Base-by-base conservation (phyloP, 345 rosid genomes). In the Gossypium rotundifolium region DNA sequence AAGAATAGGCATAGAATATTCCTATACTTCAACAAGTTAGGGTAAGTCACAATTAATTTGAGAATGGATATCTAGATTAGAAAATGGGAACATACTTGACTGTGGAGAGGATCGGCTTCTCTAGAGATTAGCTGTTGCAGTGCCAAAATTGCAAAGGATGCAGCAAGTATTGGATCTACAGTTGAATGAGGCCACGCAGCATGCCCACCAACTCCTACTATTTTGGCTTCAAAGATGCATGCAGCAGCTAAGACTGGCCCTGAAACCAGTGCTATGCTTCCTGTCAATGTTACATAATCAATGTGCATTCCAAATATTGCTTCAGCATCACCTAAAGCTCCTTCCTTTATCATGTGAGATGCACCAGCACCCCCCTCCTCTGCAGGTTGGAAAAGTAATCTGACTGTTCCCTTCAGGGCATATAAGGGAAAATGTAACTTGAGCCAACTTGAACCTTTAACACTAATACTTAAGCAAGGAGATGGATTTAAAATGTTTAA, bases 301-400 rank as follows among this genome's bases (percentile, higher is more conserved):
- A 85, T 61, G 61, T 94, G 98, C 95, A 91, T 88, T 25, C 87
- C 95, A 87, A 89, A 94, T 79, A 94, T 88, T 20, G 90, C 97
- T 88, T 88, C 91, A n/a, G 97, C 84, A 29, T 89, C 87, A 79
- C 97, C 95, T 60, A 94, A 82, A 14, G 97, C 95, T 13, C 97
- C 93, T n/a, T 92, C 95, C 76, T 79, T 79, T 73, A 94, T 84
- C 98, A 94, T 89, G 17, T 78, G 82, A 65, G 82, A 81, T 25
- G 97, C 98, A 81, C 98, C 98, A 0, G 95, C 97, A 55, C 97
- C 97, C 64, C 91, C 92, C 79, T 94, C 97, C 82, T 94, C 97
- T 7, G 95, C 98, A 13, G 95, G 97, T 77, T 94, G 97, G 84
- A 92, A 94, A 66, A 94, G 84, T 74, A 92, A 91, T 76, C 93